Evolutionary conservation across 2,329 filamentous ascomycete genomes (phyloP), one percentile per base, ranked within the genome.

Genomic region (Triangularia setosa): DNA sequence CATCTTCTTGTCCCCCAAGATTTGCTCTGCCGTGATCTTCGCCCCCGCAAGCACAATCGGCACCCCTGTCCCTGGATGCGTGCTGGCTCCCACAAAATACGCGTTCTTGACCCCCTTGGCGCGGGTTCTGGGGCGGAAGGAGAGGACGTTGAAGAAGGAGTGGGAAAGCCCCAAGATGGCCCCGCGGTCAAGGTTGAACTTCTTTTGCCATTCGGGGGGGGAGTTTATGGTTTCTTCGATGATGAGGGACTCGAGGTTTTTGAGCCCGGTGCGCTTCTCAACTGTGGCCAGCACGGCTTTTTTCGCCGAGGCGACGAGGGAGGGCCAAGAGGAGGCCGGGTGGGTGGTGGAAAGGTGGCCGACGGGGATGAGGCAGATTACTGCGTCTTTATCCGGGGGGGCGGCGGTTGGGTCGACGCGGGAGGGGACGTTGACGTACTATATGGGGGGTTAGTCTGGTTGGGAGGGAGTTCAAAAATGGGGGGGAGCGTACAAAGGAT

Each of bases 81-180:
- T 90, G 71, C 86, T 89, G 1, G 90, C 90, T 33, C 90, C 90
- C 0, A 92, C 90, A 72, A 92, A 92, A 72, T 91, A 91, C 24
- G 87, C 74, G 2, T 79, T 78, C 12, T 77, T 68, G 18, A 88
- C 77, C 4, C 78, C 79, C 4, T 76, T 70, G 30, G 88, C 79
- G 67, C 79, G 78, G 0, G 86, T 90, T 48, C 80, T 79, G 0
- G 88, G 88, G 1, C 88, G 79, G 78, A 90, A 90, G 33, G 82
- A 82, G 0, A 91, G 80, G 14, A 90, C 87, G 72, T 91, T 90
- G 79, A 90, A 90, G 78, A 93, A 92, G 28, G 83, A 85, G 76
- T 92, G 90, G 18, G 83, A 86, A 0, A 92, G 78, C 0, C 90
- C 90, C 0, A 92, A 81, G 62, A 92, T 93, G 0, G 88, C 88